Base-by-base conservation (phyloP, 2,329 filamentous ascomycete genomes). In the Phialocephala sp. region DNA sequence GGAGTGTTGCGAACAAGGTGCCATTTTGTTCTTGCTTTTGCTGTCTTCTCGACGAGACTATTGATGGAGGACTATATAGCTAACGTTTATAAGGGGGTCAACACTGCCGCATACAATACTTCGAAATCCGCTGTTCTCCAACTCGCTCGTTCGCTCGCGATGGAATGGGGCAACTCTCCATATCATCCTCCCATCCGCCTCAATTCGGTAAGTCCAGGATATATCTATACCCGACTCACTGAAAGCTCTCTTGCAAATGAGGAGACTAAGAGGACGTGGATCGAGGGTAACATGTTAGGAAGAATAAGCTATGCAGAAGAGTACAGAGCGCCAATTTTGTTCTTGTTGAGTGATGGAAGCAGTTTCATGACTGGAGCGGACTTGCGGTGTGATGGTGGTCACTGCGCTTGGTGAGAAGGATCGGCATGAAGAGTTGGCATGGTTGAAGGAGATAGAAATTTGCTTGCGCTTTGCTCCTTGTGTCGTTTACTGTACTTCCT, bases 171-270 rank as follows among this genome's bases (percentile, higher is more conserved):
- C 66, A 86, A 88, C 77, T 89, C 89, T 76, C 86, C 87, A 59
- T 39, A 58, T 8, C n/a, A 41, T 9, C 61, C 63, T 4, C 50
- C 66, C 15, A 68, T 65, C 4, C 84, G 87, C 71, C 87, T 89
- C 74, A 90, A 90, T 81, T 84, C 82, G 76, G 85, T 89, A 77
- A 89, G 86, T 5, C 87, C 87, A 8, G 87, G 87, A 57, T 89
- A 89, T 79, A 89, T 89, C 72, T 86, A 88, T 77, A 90, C 87
- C 27, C 86, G 85, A 67, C 80, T 89, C 60, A 88, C 85, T 66
- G 86, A 88, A 78, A 89, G 89, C 72, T 85, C 95, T 47, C 94
- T 88, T 47, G 80, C 82, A 64, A 76, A 86, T 79, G 92, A 92
- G 6, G 78, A 86, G 62, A 78, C 77, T 2, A 83, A 86, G 79